phyloP scores from a whole-genome alignment of 164 flowering plant genomes.

The Magnolia changhungtana region DNA sequence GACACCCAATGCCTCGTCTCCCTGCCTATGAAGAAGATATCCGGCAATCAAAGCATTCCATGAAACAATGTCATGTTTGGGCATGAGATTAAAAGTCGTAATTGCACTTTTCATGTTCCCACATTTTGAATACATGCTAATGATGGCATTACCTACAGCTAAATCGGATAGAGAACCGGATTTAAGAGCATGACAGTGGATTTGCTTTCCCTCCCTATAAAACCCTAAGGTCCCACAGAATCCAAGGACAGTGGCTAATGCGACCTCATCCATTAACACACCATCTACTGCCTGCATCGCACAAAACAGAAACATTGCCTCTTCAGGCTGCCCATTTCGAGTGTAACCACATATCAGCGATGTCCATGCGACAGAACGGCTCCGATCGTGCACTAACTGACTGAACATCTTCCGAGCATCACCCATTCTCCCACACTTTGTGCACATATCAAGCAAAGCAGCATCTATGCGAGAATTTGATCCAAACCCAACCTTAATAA shows the following conservation, averaged over 20 bases:
- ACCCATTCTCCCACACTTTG: slow-evolving; percentile 65
- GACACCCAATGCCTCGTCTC: slow-evolving; percentile 57
- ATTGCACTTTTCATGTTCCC: slow-evolving; percentile 54
- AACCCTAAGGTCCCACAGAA: slow-evolving; percentile 73
- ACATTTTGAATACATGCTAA: slow-evolving; percentile 83
- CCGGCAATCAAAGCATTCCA: slow-evolving; percentile 77
- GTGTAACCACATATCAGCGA: slow-evolving; percentile 82
- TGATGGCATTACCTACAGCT: slow-evolving; percentile 56
- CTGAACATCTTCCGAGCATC: slow-evolving; percentile 67
- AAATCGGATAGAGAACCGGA: slow-evolving; percentile 44
- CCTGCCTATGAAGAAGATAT: slow-evolving; percentile 65
- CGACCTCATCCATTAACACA: slow-evolving; percentile 54
- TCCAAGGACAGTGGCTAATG: slow-evolving; percentile 53
- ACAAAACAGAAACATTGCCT: slow-evolving; percentile 56
- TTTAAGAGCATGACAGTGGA: slow-evolving; percentile 60
- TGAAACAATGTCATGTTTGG: slow-evolving; percentile 54
- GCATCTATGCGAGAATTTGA: slow-evolving; percentile 54
- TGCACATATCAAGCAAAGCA: slow-evolving; percentile 80
- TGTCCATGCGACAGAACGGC: slow-evolving; percentile 49
- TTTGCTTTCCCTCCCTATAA: slow-evolving; percentile 65
- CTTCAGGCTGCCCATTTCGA: slow-evolving; percentile 57
- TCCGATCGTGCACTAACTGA: slow-evolving; percentile 27
- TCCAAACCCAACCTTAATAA: slow-evolving; percentile 55
- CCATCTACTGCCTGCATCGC: slow-evolving; percentile 36
- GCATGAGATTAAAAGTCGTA: slow-evolving; percentile 56